Percentiles rank a stretch among this genome's conserved stretches.
Evolutionary conservation across 352 stramenopile species (phyloP).

Genomic region (Globisporangium spinosum): DNA sequence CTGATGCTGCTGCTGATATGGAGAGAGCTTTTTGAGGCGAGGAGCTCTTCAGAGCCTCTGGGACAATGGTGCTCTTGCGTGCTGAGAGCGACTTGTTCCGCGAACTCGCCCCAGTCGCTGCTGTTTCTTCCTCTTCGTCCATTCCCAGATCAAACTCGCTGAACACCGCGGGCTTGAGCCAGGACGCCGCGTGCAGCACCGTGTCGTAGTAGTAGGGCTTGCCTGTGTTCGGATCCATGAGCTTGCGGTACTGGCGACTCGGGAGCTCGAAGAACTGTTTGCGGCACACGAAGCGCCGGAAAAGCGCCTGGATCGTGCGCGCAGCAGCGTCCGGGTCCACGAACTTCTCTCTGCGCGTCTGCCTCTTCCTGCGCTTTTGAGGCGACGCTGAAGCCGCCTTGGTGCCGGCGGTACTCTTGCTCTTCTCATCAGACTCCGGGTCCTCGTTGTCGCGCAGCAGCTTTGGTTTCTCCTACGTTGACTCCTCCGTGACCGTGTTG

Average conservation of each 20-base stretch:
- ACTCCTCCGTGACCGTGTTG: constrained; percentile 65
- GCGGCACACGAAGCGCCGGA: constrained; percentile 46
- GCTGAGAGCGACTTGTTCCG: constrained; percentile 5
- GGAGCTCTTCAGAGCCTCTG: not conserved
- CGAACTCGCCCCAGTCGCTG: constrained; percentile 2
- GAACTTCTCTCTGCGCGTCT: constrained; percentile 32
- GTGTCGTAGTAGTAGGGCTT: constrained; percentile 70
- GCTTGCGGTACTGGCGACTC: constrained; percentile 52
- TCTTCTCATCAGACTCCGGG: not conserved
- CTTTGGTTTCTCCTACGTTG: constrained; percentile 62
- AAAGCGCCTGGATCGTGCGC: constrained; percentile 55
- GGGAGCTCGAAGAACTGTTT: constrained; percentile 41
- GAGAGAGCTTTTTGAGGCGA: not conserved
- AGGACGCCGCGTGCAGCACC: constrained; percentile 37
- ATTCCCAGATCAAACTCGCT: constrained; percentile 51
- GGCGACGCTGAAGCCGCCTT: not conserved
- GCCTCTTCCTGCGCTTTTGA: constrained; percentile 11
- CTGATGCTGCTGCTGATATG: constrained; percentile 1
- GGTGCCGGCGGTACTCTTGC: not conserved
- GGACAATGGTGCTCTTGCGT: constrained; percentile 15
- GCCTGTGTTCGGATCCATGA: constrained; percentile 38
- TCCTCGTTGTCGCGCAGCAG: constrained; percentile 24
- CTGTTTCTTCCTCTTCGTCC: constrained; percentile 8
- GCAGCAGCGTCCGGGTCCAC: constrained; percentile 36
- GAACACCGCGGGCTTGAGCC: constrained; percentile 61